A percentile compares a stretch with the other conserved stretches of the same genome.
phyloP scores from a whole-genome alignment of 2,329 filamentous ascomycete genomes.

The Xylariaceae sp. region DNA sequence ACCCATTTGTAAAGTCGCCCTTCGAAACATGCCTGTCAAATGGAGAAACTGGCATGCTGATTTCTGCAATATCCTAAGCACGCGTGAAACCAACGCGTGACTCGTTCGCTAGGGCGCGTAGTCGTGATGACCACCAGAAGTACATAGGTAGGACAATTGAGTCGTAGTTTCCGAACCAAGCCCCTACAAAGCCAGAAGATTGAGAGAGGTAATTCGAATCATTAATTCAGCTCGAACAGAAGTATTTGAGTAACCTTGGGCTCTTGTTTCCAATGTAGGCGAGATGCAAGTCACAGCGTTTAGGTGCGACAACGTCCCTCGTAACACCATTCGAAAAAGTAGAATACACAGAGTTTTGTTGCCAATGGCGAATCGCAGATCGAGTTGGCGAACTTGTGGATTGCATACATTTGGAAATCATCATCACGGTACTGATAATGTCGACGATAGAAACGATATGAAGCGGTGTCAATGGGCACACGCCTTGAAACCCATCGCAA shows the following conservation, averaged over 20 bases:
- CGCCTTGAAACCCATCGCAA: no score
- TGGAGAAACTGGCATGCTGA: no score
- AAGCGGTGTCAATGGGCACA: no score
- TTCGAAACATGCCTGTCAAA: no score
- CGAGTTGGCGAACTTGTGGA: no score
- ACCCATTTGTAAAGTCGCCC: no score
- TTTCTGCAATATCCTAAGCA: no score
- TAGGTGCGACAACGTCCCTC: background rate
- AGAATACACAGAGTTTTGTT: no score
- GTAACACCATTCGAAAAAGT: background rate
- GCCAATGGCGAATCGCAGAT: no score
- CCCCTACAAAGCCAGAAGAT: slow-evolving; percentile 18
- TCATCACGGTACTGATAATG: no score
- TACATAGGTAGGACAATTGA: slow-evolving; percentile 19
- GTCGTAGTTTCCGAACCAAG: slow-evolving; percentile 29
- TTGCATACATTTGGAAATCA: no score
- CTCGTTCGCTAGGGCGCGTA: slow-evolving; percentile 5
- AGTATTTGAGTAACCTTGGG: slow-evolving; percentile 17
- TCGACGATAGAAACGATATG: no score
- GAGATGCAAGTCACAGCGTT: slow-evolving; percentile 2
- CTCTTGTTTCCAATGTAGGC: slow-evolving; percentile 19
- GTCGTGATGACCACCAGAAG: slow-evolving; percentile 6
- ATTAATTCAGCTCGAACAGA: slow-evolving; percentile 6
- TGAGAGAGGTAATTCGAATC: slow-evolving; percentile 7
- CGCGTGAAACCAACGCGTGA: slow-evolving; percentile 1